Conservation (phyloP, 2,329 filamentous ascomycete species). For the Macrophomina phaseolina region DNA sequence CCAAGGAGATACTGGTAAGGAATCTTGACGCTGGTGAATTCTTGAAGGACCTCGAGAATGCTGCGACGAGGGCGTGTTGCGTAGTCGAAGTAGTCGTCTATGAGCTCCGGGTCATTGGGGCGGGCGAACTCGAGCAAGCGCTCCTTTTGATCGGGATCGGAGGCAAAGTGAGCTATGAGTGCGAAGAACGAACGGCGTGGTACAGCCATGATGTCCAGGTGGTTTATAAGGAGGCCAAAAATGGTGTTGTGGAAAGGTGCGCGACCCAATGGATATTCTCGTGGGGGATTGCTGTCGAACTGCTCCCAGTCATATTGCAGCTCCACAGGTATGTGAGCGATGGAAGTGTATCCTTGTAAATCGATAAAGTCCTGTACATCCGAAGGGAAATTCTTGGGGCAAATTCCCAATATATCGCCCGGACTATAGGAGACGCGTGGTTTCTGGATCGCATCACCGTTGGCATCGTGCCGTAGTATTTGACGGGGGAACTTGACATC, state of each 20-base stretch:
- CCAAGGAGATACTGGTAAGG: constrained; percentile 75
- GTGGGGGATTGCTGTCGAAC: constrained; percentile 42
- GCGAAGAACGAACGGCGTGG: constrained; percentile 87
- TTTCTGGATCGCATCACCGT: constrained; percentile 4
- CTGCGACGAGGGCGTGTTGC: constrained; percentile 87
- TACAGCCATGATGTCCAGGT: constrained; percentile 88
- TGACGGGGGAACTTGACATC: constrained; percentile 57
- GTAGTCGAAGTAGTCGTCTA: constrained; percentile 96
- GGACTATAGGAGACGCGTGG: constrained; percentile 61
- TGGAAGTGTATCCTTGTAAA: constrained; percentile 76
- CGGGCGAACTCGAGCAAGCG: constrained; percentile 77
- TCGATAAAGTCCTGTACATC: constrained; percentile 81
- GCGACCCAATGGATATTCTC: constrained; percentile 43
- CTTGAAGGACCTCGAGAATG: constrained; percentile 89
- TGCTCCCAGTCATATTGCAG: constrained; percentile 49
- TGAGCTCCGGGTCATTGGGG: constrained; percentile 72
- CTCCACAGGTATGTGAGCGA: constrained; percentile 73
- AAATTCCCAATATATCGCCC: constrained; percentile 81
- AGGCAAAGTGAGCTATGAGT: constrained; percentile 75
- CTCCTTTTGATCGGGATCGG: constrained; percentile 74
- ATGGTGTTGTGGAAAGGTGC: constrained; percentile 43
- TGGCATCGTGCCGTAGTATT: constrained; percentile 14
- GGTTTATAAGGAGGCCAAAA: constrained; percentile 73
- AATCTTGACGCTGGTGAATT: constrained; percentile 84
- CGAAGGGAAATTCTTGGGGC: constrained; percentile 81